These are phyloP conservation scores for Apiospora saccharicola DNA, from an alignment of 2,329 filamentous ascomycete species.

Conservation along the genomic window DNA sequence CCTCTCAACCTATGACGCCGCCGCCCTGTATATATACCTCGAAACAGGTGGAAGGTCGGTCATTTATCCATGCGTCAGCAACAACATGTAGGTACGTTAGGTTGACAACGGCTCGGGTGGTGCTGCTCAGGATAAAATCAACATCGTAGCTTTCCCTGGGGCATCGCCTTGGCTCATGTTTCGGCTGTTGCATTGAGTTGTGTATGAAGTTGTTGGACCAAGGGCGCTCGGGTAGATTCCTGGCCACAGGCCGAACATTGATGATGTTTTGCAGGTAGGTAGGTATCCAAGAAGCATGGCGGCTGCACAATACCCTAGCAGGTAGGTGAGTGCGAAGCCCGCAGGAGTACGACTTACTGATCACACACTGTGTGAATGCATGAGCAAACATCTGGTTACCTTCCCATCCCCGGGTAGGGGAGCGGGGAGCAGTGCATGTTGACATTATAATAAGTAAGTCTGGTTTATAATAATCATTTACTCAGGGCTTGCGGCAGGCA, in stretches of 20 bases:
- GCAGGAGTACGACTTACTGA: neutral
- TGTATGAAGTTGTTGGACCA: neutral
- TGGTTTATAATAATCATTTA: neutral
- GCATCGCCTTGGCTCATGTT: neutral
- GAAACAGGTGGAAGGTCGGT: neutral
- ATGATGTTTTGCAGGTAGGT: neutral
- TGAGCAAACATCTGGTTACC: neutral
- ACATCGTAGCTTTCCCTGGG: neutral
- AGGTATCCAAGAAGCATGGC: neutral
- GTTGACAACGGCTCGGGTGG: neutral
- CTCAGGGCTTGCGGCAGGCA: neutral
- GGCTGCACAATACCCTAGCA: neutral
- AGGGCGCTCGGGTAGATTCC: conserved; percentile 1
- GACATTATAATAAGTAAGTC: neutral
- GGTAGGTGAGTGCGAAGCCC: neutral
- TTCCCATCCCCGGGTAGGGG: neutral
- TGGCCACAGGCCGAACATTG: neutral
- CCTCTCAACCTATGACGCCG: neutral
- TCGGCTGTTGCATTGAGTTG: neutral
- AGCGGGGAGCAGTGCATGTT: neutral
- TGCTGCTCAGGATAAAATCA: neutral
- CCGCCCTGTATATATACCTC: neutral
- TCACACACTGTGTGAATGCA: neutral
- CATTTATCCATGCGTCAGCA: neutral
- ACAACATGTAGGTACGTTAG: neutral